Evolutionary conservation across 306 rosid species (phyloP).

Genomic region (Vigna angularis): DNA sequence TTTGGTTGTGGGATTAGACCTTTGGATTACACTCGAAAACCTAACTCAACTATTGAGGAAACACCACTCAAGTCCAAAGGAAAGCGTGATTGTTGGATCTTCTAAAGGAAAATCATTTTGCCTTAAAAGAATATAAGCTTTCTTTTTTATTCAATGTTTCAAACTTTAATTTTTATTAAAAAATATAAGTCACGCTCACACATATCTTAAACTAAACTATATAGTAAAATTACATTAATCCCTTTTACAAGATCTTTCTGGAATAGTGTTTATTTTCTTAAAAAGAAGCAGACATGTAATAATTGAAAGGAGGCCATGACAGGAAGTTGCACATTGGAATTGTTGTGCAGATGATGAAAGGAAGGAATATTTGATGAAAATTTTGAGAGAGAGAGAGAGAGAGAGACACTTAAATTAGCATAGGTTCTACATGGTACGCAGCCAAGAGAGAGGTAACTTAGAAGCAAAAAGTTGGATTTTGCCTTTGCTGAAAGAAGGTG

Average conservation of each 20-base stretch:
- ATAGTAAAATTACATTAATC: no score
- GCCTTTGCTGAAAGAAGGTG: slow-evolving; percentile 13
- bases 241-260: not conserved
- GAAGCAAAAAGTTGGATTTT: slow-evolving; percentile 27
- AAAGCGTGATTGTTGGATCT: slow-evolving; percentile 36
- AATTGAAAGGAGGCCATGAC: not conserved
- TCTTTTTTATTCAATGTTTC: not conserved
- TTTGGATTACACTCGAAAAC: slow-evolving; percentile 40
- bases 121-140: slow-evolving; percentile 24
- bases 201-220: not conserved
- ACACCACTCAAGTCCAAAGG: slow-evolving; percentile 38
- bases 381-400: no score
- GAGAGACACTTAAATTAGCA: no score
- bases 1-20: slow-evolving; percentile 31
- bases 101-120: slow-evolving; percentile 18
- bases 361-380: slow-evolving; percentile 10
- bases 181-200: no score
- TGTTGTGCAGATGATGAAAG: not conserved
- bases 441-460: not conserved
- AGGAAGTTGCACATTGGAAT: not conserved
- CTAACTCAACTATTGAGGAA: slow-evolving; percentile 44
- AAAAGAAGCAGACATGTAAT: not conserved
- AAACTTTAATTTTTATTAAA: not conserved
- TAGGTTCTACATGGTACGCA: not conserved
- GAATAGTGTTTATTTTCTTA: not conserved